phyloP scores from a whole-genome alignment of 495 filamentous ascomycete species.

The Hypoxylon intermedium region DNA sequence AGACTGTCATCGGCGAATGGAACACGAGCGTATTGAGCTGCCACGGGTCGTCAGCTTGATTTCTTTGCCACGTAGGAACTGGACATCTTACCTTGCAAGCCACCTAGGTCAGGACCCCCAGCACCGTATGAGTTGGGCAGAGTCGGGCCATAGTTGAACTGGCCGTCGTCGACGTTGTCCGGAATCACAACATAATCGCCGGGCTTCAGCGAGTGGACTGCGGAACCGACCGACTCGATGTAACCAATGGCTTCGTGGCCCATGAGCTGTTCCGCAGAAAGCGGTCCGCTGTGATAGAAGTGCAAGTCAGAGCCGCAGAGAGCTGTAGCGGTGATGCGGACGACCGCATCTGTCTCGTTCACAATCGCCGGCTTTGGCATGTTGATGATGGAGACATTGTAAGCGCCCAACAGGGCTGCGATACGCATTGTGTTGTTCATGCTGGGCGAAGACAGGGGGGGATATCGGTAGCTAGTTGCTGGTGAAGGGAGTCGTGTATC shows the following conservation, averaged over 20 bases:
- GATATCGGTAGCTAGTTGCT: too few species aligned
- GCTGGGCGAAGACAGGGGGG: too few species aligned
- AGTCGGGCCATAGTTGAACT: not conserved
- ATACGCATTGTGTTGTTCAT: not conserved
- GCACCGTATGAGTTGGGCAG: not conserved
- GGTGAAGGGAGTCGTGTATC: too few species aligned
- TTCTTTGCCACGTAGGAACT: not conserved
- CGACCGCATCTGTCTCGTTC: slow-evolving; percentile 40
- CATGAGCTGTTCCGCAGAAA: slow-evolving; percentile 27
- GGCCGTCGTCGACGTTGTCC: not conserved
- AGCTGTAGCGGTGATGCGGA: slow-evolving; percentile 46
- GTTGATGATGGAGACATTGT: slow-evolving; percentile 12
- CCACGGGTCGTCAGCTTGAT: not conserved
- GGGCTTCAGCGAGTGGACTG: slow-evolving; percentile 37
- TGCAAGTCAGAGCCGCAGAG: slow-evolving; percentile 42
- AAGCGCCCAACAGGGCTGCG: not conserved
- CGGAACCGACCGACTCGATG: slow-evolving; percentile 42
- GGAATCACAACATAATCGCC: slow-evolving; percentile 50
- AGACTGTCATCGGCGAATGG: slow-evolving; percentile 50
- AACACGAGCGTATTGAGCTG: slow-evolving; percentile 51
- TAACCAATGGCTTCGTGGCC: slow-evolving; percentile 54
- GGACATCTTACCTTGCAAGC: not conserved
- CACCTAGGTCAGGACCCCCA: not conserved
- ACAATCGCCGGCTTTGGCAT: slow-evolving; percentile 35
- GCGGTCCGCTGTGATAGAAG: not conserved